Base-by-base conservation (phyloP, 169 alveolate genomes). In the Eimeria falciformis region DNA sequence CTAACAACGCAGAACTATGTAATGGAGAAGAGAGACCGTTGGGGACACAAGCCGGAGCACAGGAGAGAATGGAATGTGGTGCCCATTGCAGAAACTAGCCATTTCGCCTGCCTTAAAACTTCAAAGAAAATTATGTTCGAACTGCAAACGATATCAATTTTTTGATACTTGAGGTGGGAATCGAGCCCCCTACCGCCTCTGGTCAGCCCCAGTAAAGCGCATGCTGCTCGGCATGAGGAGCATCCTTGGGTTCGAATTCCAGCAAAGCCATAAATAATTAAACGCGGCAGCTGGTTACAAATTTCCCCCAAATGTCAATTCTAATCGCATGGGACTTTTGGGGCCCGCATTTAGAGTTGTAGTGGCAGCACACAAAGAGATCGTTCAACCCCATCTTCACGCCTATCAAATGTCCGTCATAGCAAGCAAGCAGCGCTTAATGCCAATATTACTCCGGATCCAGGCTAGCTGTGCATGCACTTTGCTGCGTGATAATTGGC, bases 161-260 rank as follows among this genome's bases (percentile, higher is more conserved):
- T 9, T 5, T 3, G 75, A 62, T 9, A 14, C 75, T 62, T 29
- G 6, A 21, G 75, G 23, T 9, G 14, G 29, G 37, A 23, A 62
- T 25, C 43, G 75, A 53, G 65, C 65, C 65, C 9, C 25, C n/a
- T 53, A 17, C 65, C 17, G 23, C 75, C 18, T 11, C 75, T 9
- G 4, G 4, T n/a, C 37, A 62, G 75, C 75, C 75, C 75, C 75
- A 62, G 75, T 0, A 62, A 62, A n/a, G 37, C 75, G 29, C 75
- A 62, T 62, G 75, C 75, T n/a, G n/a, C 9, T 53, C 65, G 29
- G 40, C 75, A 21, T 0, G 7, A 17, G 40, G 75, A 23, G 29
- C 75, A 21, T 7, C 18, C 75, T 29, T 17, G 75, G 21, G 75
- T 62, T 62, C 75, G 75, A 62, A 23, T 21, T 40, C 75, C 37